A percentile compares a stretch with the other conserved stretches of the same genome.
These are phyloP conservation scores for Yamadazyma friedrichii DNA, from an alignment of 1,139 yeast species.

Conservation along the genomic window DNA sequence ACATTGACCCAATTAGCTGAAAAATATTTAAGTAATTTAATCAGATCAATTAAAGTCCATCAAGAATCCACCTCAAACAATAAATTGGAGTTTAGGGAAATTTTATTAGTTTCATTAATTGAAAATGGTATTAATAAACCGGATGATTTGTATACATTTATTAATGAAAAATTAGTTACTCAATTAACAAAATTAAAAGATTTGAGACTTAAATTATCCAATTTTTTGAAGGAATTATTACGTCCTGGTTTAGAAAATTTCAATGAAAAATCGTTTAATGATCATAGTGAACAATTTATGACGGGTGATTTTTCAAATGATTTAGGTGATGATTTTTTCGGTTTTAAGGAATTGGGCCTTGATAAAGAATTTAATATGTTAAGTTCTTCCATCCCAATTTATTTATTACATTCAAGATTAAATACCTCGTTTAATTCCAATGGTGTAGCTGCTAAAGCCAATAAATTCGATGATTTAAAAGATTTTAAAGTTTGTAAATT, in stretches of 20 bases:
- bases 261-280: constrained; percentile 77
- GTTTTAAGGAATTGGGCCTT: constrained; percentile 88
- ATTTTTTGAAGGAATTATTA: constrained; percentile 73
- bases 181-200: constrained; percentile 71
- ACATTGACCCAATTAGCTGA: constrained; percentile 84
- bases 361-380: constrained; percentile 91
- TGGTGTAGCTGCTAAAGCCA: constrained; percentile 45
- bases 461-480: constrained; percentile 63
- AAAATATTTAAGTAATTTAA: constrained; percentile 71
- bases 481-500: constrained; percentile 49
- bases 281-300: constrained; percentile 88
- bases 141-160: constrained; percentile 69
- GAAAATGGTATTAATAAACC: constrained; percentile 88
- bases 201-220: constrained; percentile 64
- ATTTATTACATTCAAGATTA: constrained; percentile 76
- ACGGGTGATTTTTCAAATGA: constrained; percentile 94
- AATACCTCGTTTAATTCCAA: constrained; percentile 48
- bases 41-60: constrained; percentile 68
- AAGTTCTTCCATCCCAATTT: constrained; percentile 85
- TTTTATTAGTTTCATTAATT: constrained; percentile 60
- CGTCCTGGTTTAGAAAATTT: constrained; percentile 79
- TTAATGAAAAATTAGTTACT: constrained; percentile 69
- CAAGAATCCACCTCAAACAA: constrained; percentile 61
- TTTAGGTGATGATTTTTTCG: constrained; percentile 95
- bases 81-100: constrained; percentile 41